Evolutionary conservation across 345 rosid genomes (phyloP).

Genomic region (Pistacia atlantica): DNA sequence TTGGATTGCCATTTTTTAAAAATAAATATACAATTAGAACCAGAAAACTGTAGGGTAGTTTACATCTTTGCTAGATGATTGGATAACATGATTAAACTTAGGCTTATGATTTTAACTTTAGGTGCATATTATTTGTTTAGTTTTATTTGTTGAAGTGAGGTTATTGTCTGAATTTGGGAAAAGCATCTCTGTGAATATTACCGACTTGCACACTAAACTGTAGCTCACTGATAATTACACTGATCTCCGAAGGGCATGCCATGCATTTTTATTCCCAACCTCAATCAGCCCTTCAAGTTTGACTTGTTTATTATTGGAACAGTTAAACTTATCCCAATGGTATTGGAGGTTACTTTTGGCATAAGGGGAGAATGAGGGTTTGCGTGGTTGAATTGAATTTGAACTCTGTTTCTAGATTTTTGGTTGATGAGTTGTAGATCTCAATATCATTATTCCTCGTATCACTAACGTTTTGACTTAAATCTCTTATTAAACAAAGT

Average conservation of each 20-base stretch:
- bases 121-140: not conserved
- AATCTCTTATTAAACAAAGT: not conserved
- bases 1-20: not conserved
- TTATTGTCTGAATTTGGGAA: not conserved
- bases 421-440: slow-evolving; percentile 8
- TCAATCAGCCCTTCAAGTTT: not conserved
- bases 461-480: slow-evolving; percentile 7
- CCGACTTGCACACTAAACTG: not conserved
- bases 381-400: slow-evolving; percentile 8
- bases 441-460: not conserved
- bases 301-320: slow-evolving; percentile 1
- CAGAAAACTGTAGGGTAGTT: not conserved
- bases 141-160: not conserved
- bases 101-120: not conserved
- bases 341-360: not conserved
- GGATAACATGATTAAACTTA: not conserved
- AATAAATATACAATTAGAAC: not conserved
- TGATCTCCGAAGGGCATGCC: not conserved
- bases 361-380: not conserved
- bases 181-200: not conserved
- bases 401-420: slow-evolving; percentile 12
- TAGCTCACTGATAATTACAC: not conserved
- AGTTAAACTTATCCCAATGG: not conserved
- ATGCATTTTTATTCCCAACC: not conserved
- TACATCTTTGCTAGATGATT: not conserved